Evolutionary conservation across 164 flowering plant species (phyloP).

Genomic region (Hamamelis virginiana): DNA sequence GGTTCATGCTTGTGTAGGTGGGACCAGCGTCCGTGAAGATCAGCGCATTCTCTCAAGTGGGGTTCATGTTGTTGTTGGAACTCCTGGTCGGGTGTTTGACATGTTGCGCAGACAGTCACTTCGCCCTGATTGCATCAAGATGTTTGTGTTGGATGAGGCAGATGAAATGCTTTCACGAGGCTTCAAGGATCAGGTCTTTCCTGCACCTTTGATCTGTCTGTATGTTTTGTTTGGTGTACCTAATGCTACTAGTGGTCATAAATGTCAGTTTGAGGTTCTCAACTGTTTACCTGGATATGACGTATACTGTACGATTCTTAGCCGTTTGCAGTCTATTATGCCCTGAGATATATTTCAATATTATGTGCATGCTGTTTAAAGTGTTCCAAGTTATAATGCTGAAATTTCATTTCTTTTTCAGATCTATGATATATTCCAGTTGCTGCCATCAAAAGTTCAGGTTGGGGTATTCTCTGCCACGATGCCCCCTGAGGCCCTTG

Average conservation of each 20-base stretch:
- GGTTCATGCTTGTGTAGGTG: constrained; percentile 65
- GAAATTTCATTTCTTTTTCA: constrained; percentile 10
- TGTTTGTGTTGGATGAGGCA: constrained; percentile 57
- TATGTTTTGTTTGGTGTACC: too few species aligned
- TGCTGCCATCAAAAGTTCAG: constrained; percentile 45
- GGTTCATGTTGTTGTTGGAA: constrained; percentile 57
- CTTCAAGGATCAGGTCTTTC: constrained; percentile 63
- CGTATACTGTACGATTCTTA: too few species aligned
- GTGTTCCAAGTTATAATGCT: too few species aligned
- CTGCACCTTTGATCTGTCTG: too few species aligned
- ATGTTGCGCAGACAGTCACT: constrained; percentile 51
- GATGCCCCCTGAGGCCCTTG: constrained; percentile 54
- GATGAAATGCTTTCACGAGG: constrained; percentile 64
- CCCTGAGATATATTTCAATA: too few species aligned
- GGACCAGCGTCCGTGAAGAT: constrained; percentile 54
- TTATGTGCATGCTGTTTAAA: not conserved
- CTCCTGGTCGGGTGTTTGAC: constrained; percentile 60
- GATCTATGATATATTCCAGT: constrained; percentile 52
- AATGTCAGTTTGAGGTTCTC: too few species aligned
- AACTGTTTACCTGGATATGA: too few species aligned
- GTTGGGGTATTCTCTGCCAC: constrained; percentile 62
- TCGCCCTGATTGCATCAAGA: constrained; percentile 41
- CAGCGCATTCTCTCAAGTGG: constrained; percentile 46
- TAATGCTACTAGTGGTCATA: too few species aligned
- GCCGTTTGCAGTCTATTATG: too few species aligned